Conservation (phyloP, 2,329 filamentous ascomycete species). For the Cytospora piceicola region DNA sequence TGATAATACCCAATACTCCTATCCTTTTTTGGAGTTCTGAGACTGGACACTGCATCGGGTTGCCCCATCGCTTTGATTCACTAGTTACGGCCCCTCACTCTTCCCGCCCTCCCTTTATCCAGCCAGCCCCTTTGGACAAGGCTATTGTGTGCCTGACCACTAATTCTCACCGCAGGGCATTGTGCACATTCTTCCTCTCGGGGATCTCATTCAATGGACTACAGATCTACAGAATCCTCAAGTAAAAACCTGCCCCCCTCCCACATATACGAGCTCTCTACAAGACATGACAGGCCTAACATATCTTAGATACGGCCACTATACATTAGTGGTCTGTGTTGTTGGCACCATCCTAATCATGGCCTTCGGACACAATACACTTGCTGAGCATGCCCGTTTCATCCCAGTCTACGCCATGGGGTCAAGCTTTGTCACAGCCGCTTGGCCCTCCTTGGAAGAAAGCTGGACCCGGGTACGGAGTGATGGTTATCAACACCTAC, state of each 20-base stretch:
- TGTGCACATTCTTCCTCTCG: slow-evolving; percentile 13
- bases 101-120: too few relatives aligned
- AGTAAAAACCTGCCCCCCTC: background rate
- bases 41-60: background rate
- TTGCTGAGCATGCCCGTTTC: slow-evolving; percentile 8
- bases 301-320: slow-evolving; percentile 17
- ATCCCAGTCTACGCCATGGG: slow-evolving; percentile 21
- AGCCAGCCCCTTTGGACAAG: too few relatives aligned
- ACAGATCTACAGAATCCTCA: background rate
- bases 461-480: background rate
- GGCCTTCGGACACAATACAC: background rate
- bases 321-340: slow-evolving; percentile 12
- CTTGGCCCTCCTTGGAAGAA: slow-evolving; percentile 16
- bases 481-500: background rate
- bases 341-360: background rate
- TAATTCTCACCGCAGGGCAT: slow-evolving; percentile 7
- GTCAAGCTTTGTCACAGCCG: slow-evolving; percentile 16
- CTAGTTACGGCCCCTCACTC: background rate
- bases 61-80: background rate
- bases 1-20: too few relatives aligned
- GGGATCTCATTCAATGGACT: slow-evolving; percentile 9
- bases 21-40: background rate
- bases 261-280: background rate
- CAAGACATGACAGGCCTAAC: background rate
- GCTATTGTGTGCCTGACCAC: background rate